Evolutionary conservation across 1,139 yeast genomes (phyloP).

Genomic region (Pichia sp.): DNA sequence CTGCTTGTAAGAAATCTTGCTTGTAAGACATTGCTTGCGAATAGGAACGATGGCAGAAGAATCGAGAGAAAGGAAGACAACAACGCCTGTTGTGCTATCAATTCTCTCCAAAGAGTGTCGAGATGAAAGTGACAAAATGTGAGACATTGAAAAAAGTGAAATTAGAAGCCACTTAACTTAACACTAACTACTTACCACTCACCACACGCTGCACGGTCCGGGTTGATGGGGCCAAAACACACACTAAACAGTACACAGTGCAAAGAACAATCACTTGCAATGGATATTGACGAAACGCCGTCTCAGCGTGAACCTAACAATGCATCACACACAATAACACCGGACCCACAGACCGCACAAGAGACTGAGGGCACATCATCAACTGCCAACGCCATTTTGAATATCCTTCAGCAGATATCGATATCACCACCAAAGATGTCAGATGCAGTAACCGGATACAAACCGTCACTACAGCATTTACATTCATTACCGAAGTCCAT

Average conservation of each 20-base stretch:
- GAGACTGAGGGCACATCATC: conserved; percentile 4
- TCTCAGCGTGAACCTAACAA: not conserved
- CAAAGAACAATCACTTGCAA: not conserved
- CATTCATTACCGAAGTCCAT: conserved; percentile 11
- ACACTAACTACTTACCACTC: too few species aligned
- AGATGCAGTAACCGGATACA: not conserved
- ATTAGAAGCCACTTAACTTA: too few species aligned
- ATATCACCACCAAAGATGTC: conserved; percentile 14
- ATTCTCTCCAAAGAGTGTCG: too few species aligned
- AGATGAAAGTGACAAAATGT: too few species aligned
- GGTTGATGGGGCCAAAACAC: not conserved
- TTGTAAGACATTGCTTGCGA: conserved; percentile 22
- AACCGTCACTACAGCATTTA: conserved; percentile 8
- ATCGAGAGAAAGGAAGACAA: too few species aligned
- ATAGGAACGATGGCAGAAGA: too few species aligned
- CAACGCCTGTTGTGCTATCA: too few species aligned
- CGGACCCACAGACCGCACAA: too few species aligned
- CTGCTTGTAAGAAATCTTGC: conserved; percentile 60
- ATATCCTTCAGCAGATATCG: conserved; percentile 21
- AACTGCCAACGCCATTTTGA: conserved; percentile 21
- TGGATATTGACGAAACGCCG: not conserved
- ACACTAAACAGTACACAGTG: not conserved
- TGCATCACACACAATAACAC: not conserved
- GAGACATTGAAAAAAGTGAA: too few species aligned
- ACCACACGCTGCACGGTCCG: too few species aligned